Evolutionary conservation across 2,329 filamentous ascomycete genomes (phyloP), one percentile per base, ranked within the genome.

Genomic region (Zasmidium citrigriseum): DNA sequence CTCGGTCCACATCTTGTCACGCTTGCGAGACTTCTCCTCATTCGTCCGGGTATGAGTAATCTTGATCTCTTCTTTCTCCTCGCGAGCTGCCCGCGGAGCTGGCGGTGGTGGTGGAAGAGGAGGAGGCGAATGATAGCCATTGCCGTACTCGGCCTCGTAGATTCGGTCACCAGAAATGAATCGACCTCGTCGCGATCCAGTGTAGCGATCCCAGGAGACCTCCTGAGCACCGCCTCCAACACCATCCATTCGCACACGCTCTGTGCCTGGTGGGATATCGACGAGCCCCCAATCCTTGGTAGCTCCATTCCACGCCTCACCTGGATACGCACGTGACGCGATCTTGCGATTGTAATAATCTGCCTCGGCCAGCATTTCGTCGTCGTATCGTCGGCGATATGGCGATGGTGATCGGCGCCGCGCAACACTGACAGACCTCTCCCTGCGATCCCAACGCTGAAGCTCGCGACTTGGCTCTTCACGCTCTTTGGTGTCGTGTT

Each of bases 1-100:
- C 76, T 98, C 95, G 0, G 95, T 99, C 93, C 93, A 98, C 79
- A 96, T 90, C 60, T 80, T 78, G 63, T 76, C 77, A 10, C 62
- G 64, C 58, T 67, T 68, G 14, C 60, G 59, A 22, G 55, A 51
- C 41, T 29, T 54, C 57, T 59, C 57, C 59, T 55, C 62, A 12
- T 46, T 47, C 18, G 46, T 45, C 18, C 63, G 55, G 4, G 64
- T 62, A 47, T 66, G 60, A 14, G 66, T 68, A 57, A 69, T 69
- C 46, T 58, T 65, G 74, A 79, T 63, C 77, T 88, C 68, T 47
- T 67, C 85, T 18, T 78, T 80, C 22, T 81, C 78, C 65, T 84
- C 82, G 51, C 59, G 50, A 22, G 57, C 60, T 10, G 63, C 64
- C 11, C 61, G 62, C 22, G 64, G 64, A n/a, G 64, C 57, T 21